Base-by-base conservation (phyloP, 1,284 basidiomycete genomes). In the Cryptococcus jaspeensis region DNA sequence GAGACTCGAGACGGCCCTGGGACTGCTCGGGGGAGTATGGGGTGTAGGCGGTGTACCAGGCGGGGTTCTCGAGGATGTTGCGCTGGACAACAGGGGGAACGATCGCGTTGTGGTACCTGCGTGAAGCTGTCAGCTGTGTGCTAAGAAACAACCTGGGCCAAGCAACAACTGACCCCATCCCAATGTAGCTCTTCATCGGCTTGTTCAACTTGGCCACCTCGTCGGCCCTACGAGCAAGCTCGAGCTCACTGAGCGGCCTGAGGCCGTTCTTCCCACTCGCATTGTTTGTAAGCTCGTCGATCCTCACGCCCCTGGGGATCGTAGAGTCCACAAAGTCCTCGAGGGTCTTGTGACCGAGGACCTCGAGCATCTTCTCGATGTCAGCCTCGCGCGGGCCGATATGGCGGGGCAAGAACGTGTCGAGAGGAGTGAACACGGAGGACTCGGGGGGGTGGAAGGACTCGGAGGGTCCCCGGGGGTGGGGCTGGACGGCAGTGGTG, bases 11-110 rank as follows among this genome's bases (percentile, higher is more conserved):
- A 59, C 95, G 92, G 52, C 92, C 75, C 65, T 78, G 77, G 36
- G 75, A 74, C 63, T 77, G 76, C 62, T 77, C 75, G 22, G 76
- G 75, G 16, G 74, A 76, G 64, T 80, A 83, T 1, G 95, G 94
- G 2, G 93, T 97, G 77, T 98, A 98, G 50, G 90, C 92, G 3
- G 94, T 98, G 79, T 98, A 98, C 95, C 95, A 99, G 11, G 88
- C 90, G 23, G 94, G 95, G 75, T 96, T 98, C 78, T 99, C 94
- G 80, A 92, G 87, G 61, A 95, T 90, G 74, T 95, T 97, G 64
- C 93, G 88, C 67, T 94, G 82, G 75, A 97, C 90, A 51, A 96
- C 92, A 13, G 90, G 88, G 7, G 93, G 93, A 4, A 95, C 90
- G 36, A 95, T 90, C 18, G 93, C 92, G 70, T 88, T 89, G 73